These are phyloP conservation scores for Orbilia javanica DNA, from an alignment of 2,329 filamentous ascomycete genomes.

Conservation along the genomic window DNA sequence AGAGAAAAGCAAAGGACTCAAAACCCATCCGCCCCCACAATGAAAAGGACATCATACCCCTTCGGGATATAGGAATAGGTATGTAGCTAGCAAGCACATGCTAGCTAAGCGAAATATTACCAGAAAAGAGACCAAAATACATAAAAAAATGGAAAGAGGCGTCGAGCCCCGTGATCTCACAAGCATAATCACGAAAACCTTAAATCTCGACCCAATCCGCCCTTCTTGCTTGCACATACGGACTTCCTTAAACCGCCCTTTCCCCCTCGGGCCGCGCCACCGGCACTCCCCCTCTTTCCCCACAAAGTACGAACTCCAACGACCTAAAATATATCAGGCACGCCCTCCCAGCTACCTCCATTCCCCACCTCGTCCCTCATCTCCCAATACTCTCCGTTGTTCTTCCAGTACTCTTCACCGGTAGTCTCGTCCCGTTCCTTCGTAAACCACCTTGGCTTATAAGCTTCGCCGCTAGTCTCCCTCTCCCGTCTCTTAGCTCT, in stretches of 20 bases:
- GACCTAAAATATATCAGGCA: slow-evolving; percentile 80
- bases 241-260: not conserved
- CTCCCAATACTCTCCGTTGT: slow-evolving; percentile 89
- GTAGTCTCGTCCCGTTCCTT: slow-evolving; percentile 80
- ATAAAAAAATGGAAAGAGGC: not conserved
- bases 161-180: not conserved
- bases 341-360: slow-evolving; percentile 76
- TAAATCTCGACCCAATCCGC: not conserved
- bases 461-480: slow-evolving; percentile 84
- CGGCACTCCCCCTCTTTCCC: not conserved
- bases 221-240: too few relatives aligned
- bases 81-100: not conserved
- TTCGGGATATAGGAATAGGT: not conserved
- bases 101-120: not conserved
- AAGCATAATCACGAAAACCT: not conserved
- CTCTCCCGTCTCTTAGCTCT: slow-evolving; percentile 78
- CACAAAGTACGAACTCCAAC: not conserved
- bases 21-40: not conserved
- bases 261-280: not conserved
- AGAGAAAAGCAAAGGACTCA: not conserved
- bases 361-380: slow-evolving; percentile 75
- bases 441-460: slow-evolving; percentile 85
- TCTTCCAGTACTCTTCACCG: slow-evolving; percentile 90
- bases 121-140: not conserved
- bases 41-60: not conserved